These are phyloP conservation scores for Aeschynomene evenia DNA, from an alignment of 306 rosid species.

Conservation along the genomic window DNA sequence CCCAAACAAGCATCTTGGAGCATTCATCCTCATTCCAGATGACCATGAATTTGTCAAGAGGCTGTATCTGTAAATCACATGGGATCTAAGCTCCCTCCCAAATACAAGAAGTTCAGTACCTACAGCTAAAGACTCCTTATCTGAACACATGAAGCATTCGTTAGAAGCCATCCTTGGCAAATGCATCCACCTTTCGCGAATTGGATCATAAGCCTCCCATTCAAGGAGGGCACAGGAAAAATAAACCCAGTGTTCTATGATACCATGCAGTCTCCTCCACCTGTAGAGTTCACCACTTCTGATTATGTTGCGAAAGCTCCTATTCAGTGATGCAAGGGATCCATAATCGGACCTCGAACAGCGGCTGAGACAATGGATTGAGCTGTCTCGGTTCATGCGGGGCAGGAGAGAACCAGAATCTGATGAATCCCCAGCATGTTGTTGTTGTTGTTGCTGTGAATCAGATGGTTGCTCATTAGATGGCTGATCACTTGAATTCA, in stretches of 20 bases:
- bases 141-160: conserved; percentile 79
- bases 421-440: conserved; percentile 42
- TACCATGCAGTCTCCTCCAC: conserved; percentile 60
- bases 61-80: conserved; percentile 74
- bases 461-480: conserved; percentile 33
- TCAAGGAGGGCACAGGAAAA: conserved; percentile 76
- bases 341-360: conserved; percentile 84
- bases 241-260: conserved; percentile 81
- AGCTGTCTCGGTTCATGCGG: conserved; percentile 68
- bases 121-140: conserved; percentile 89
- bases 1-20: conserved; percentile 87
- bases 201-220: conserved; percentile 90
- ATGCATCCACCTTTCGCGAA: conserved; percentile 67
- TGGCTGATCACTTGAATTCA: conserved; percentile 20
- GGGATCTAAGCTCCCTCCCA: conserved; percentile 63
- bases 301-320: conserved; percentile 54
- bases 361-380: conserved; percentile 61
- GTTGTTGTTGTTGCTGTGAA: conserved; percentile 25
- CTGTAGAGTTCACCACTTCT: conserved; percentile 69
- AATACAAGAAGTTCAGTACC: conserved; percentile 91
- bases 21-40: conserved; percentile 71
- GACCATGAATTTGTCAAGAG: conserved; percentile 78
- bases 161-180: conserved; percentile 79
- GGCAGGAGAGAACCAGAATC: conserved; percentile 49
- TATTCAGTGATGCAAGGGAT: conserved; percentile 56